Conservation (phyloP, 2,329 filamentous ascomycete species). For the Pseudogymnoascus sp. region DNA sequence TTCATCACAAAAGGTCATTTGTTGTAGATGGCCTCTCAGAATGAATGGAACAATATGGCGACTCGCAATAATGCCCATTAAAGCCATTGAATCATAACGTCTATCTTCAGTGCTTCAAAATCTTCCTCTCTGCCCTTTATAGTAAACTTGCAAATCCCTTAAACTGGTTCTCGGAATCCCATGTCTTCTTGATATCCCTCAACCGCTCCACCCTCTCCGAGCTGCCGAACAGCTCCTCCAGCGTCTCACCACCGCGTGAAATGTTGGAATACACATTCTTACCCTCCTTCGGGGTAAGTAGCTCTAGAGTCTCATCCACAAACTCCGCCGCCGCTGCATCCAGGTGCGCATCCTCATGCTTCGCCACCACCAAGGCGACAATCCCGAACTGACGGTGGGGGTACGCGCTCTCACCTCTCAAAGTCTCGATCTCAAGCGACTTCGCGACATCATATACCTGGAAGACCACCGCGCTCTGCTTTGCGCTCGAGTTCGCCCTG, state of each 20-base stretch:
- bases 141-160: neutral
- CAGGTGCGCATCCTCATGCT: neutral
- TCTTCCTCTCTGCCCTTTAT: neutral
- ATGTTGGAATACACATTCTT: neutral
- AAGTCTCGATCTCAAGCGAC: neutral
- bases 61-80: neutral
- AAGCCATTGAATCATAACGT: neutral
- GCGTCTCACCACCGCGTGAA: neutral
- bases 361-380: neutral
- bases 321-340: neutral
- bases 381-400: neutral
- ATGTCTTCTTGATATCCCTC: slow-evolving; percentile 21
- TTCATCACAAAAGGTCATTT: neutral
- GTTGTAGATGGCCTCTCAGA: neutral
- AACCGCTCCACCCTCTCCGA: slow-evolving; percentile 18
- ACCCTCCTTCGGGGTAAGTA: neutral
- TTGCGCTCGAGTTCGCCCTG: neutral
- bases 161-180: slow-evolving; percentile 19
- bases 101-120: neutral
- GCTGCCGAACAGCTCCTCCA: neutral
- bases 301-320: neutral
- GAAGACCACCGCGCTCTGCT: neutral
- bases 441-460: neutral
- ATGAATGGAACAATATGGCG: neutral
- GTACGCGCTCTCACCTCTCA: neutral